Evolutionary conservation across 2,329 filamentous ascomycete species (phyloP).

Genomic region (Aspergillus ibericus): DNA sequence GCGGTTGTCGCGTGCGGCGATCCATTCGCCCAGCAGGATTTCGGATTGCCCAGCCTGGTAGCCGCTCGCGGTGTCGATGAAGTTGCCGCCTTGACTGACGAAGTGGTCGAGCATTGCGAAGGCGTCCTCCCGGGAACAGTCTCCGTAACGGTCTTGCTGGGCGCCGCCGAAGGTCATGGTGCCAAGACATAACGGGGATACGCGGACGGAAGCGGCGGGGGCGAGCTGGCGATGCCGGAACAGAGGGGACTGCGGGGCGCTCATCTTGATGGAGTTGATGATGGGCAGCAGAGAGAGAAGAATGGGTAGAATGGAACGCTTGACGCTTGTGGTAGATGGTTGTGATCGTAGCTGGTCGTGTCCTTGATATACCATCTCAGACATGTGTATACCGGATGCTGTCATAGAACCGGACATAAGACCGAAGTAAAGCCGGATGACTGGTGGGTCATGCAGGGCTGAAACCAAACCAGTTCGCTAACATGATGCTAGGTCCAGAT

Average conservation of each 20-base stretch:
- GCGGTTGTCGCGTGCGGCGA: conserved; percentile 44
- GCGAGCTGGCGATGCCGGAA: conserved; percentile 8
- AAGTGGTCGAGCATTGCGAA: conserved; percentile 52
- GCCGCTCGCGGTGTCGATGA: conserved; percentile 54
- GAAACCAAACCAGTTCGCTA: too few species aligned
- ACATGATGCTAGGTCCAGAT: too few species aligned
- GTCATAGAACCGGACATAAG: too few species aligned
- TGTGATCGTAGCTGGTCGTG: too few species aligned
- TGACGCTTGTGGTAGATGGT: too few species aligned
- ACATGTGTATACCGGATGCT: too few species aligned
- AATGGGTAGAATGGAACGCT: too few species aligned
- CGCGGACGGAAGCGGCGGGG: background rate
- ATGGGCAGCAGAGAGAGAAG: too few species aligned
- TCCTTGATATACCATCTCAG: too few species aligned
- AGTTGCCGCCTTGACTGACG: conserved; percentile 51
- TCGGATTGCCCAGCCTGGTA: conserved; percentile 52
- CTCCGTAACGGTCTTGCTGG: conserved; percentile 37
- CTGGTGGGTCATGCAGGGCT: too few species aligned
- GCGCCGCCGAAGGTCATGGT: conserved; percentile 34
- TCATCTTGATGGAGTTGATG: too few species aligned
- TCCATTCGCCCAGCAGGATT: conserved; percentile 53
- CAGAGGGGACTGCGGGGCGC: background rate
- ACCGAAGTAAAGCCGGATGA: too few species aligned
- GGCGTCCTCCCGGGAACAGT: conserved; percentile 46
- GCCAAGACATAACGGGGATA: conserved; percentile 24